Evolutionary conservation across 2,329 filamentous ascomycete species (phyloP), one percentile per base, ranked within the genome.

Genomic region (Talaromyces sp.): DNA sequence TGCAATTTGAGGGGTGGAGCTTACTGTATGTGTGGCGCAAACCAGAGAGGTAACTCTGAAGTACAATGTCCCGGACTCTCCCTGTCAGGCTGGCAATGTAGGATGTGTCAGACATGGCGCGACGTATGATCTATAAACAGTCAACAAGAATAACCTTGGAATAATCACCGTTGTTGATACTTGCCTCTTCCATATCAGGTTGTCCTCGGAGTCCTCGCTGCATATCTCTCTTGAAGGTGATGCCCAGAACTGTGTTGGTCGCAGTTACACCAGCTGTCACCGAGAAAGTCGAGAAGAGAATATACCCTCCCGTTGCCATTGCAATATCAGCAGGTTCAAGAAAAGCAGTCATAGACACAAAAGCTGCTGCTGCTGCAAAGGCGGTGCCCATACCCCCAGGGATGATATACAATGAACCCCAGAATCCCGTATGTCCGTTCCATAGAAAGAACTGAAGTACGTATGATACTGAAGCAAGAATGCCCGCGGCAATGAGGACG

Each of bases 341-440:
- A 13, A 75, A 73, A 3, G 78, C 73, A 0, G 78, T 78, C 59
- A 84, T 71, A 2, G 73, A 75, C 9, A 84, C 74, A 61, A 84
- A 83, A 0, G 75, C 69, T 0, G 79, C 73, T 0, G 76, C 75
- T 1, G 71, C 67, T 0, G 76, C 70, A 35, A 81, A 73, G 0
- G 81, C 81, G 0, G 76, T 77, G 0, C 80, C 81, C 54, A 84
- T 74, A 0, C 82, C 81, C 1, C 81, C 70, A 0, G 84, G 84
- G 5, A 85, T 71, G 22, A 87, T 84, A 59, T 85, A 84, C 0
- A 87, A 65, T 0, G 82, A 82, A 61, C 85, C 82, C 60, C 72
- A 71, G 63, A 78, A 77, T 7, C 77, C 78, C 0, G 83, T 87
- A 33, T 83, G 61, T 0, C 84, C 85, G 10, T 81, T 77, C 86